Percentiles rank a stretch among this genome's conserved stretches.
These are phyloP conservation scores for Drosera spatulata DNA, from an alignment of 179 eudicot genomes.

Conservation along the genomic window DNA sequence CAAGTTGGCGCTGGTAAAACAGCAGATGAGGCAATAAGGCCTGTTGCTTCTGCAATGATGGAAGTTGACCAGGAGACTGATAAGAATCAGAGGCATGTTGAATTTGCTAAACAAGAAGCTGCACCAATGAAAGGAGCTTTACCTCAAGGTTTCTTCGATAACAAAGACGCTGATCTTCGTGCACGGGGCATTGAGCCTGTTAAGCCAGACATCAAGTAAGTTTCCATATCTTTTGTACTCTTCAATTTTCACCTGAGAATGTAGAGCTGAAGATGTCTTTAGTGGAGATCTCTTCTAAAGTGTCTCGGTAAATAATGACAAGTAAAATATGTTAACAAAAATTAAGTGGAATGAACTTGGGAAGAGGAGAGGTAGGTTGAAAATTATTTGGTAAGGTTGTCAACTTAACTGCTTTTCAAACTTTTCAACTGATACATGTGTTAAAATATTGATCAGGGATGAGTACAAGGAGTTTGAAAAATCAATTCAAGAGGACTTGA, in stretches of 20 bases:
- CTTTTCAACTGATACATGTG: background rate
- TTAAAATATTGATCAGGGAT: slow-evolving; percentile 39
- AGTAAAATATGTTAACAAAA: too few relatives aligned
- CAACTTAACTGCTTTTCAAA: too few relatives aligned
- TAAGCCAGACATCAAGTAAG: slow-evolving; percentile 81
- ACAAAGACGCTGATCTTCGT: slow-evolving; percentile 84
- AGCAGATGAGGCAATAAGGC: slow-evolving; percentile 16
- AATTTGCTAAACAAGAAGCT: slow-evolving; percentile 16
- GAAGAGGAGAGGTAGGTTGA: too few relatives aligned
- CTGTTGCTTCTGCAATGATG: slow-evolving; percentile 17
- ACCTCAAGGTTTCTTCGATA: slow-evolving; percentile 91
- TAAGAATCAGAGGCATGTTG: slow-evolving; percentile 15
- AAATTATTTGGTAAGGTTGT: too few relatives aligned
- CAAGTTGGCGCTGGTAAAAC: slow-evolving; percentile 12
- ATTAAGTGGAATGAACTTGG: too few relatives aligned
- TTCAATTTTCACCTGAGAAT: background rate
- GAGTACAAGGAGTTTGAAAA: slow-evolving; percentile 94
- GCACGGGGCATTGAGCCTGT: slow-evolving; percentile 91
- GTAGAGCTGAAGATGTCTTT: too few relatives aligned
- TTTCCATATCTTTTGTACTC: slow-evolving; percentile 2
- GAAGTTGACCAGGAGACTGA: slow-evolving; percentile 16
- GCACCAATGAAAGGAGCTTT: slow-evolving; percentile 50
- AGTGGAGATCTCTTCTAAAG: too few relatives aligned
- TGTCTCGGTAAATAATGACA: too few relatives aligned
- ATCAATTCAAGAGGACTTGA: slow-evolving; percentile 66